phyloP scores from a whole-genome alignment of 75 land plant species.

The Selaginella moellendorffii region DNA sequence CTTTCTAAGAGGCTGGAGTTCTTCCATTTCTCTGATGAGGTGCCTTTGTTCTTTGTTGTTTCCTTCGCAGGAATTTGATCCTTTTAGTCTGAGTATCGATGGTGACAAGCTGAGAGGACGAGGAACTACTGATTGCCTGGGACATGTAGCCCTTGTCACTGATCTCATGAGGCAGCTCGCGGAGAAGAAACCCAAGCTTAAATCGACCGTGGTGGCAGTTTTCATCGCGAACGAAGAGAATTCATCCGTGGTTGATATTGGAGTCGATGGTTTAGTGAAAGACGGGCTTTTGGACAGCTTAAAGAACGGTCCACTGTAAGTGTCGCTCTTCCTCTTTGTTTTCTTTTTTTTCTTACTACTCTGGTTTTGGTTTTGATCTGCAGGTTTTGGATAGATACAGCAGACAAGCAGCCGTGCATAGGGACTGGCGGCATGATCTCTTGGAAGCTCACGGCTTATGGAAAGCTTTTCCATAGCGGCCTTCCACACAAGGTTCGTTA shows the following conservation, averaged over 20 bases:
- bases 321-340: conserved; percentile 7
- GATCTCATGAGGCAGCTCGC: conserved; percentile 64
- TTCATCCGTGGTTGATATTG: conserved; percentile 50
- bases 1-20: no score
- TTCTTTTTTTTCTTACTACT: no score
- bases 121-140: conserved; percentile 89
- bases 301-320: conserved; percentile 76
- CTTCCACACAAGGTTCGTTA: conserved; percentile 63
- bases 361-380: neutral
- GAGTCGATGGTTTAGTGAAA: conserved; percentile 76
- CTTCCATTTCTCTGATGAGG: no score
- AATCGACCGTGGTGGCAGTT: conserved; percentile 72
- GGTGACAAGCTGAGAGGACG: conserved; percentile 77
- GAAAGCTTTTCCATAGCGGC: conserved; percentile 94
- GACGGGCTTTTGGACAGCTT: conserved; percentile 66
- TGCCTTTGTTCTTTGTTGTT: neutral
- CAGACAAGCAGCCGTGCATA: conserved; percentile 93
- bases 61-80: conserved; percentile 82
- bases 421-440: conserved; percentile 83
- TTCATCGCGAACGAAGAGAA: conserved; percentile 94
- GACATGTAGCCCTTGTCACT: conserved; percentile 82
- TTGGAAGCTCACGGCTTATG: conserved; percentile 60
- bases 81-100: conserved; percentile 68
- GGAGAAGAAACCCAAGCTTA: conserved; percentile 47
- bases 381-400: conserved; percentile 88